These are phyloP conservation scores for Myxozyma kluyveri DNA, from an alignment of 805 yeast species.

Conservation along the genomic window DNA sequence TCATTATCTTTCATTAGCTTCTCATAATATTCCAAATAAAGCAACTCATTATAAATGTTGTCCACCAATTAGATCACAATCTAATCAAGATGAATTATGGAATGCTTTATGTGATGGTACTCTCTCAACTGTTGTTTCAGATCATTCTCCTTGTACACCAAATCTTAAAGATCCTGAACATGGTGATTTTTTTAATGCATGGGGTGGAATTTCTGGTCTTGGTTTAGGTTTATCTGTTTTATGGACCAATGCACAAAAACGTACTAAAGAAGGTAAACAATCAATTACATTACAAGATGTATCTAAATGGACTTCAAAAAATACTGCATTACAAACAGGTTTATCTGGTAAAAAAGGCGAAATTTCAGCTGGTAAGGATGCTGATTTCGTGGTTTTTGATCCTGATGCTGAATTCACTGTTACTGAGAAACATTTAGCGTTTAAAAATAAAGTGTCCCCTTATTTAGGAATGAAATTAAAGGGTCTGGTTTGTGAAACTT, in stretches of 20 bases:
- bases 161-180: conserved; percentile 74
- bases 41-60: conserved; percentile 89
- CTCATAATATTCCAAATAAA: conserved; percentile 74
- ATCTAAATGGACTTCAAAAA: conserved; percentile 72
- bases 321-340: conserved; percentile 86
- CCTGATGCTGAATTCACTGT: conserved; percentile 46
- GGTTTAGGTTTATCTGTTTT: conserved; percentile 85
- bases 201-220: conserved; percentile 96
- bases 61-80: conserved; percentile 83
- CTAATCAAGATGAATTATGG: conserved; percentile 75
- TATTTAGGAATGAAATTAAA: conserved; percentile 66
- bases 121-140: conserved; percentile 85
- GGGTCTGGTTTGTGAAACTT: conserved; percentile 74
- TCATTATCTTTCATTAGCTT: conserved; percentile 76
- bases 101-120: conserved; percentile 62
- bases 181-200: conserved; percentile 87
- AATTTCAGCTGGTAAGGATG: conserved; percentile 73
- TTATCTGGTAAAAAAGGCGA: conserved; percentile 68
- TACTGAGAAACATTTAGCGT: conserved; percentile 53
- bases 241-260: conserved; percentile 47
- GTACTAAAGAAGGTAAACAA: conserved; percentile 51
- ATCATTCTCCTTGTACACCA: conserved; percentile 95
- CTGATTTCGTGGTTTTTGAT: conserved; percentile 84
- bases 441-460: conserved; percentile 86
- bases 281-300: conserved; percentile 57